Evolutionary conservation across 768 basidiomycete genomes (phyloP).

Genomic region (Calocera viscosa): DNA sequence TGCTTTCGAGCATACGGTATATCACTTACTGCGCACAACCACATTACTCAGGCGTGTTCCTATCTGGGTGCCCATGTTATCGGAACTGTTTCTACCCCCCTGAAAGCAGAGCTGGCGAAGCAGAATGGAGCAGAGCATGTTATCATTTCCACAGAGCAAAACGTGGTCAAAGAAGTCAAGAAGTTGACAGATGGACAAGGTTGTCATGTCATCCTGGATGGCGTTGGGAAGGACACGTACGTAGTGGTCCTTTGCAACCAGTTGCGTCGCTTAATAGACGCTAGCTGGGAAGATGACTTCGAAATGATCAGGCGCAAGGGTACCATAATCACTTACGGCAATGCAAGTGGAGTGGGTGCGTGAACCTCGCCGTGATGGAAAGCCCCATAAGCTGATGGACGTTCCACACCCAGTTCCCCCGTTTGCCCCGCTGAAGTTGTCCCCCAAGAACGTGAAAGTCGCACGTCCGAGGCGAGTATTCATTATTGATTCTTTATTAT

Average conservation of each 20-base stretch:
- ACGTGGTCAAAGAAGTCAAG: slow-evolving; percentile 58
- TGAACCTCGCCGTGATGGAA: slow-evolving; percentile 17
- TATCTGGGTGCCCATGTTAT: slow-evolving; percentile 76
- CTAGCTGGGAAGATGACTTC: slow-evolving; percentile 67
- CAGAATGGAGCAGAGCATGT: slow-evolving; percentile 76
- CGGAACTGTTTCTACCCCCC: slow-evolving; percentile 75
- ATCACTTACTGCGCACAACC: slow-evolving; percentile 27
- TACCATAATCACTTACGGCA: slow-evolving; percentile 80
- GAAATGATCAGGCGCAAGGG: slow-evolving; percentile 73
- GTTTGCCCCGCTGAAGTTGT: slow-evolving; percentile 58
- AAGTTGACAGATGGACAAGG: slow-evolving; percentile 68
- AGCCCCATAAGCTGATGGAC: not conserved
- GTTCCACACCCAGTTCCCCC: slow-evolving; percentile 42
- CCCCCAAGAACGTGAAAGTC: slow-evolving; percentile 70
- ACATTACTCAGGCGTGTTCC: slow-evolving; percentile 54
- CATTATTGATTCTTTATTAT: not conserved
- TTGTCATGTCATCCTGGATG: slow-evolving; percentile 81
- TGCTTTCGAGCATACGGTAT: not conserved
- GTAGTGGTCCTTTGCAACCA: slow-evolving; percentile 25
- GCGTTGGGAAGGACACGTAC: slow-evolving; percentile 92
- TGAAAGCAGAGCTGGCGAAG: slow-evolving; percentile 72
- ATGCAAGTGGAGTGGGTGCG: slow-evolving; percentile 56
- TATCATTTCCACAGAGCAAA: slow-evolving; percentile 52
- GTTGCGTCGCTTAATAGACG: slow-evolving; percentile 10
- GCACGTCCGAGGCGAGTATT: slow-evolving; percentile 56